Evolutionary conservation across 345 rosid genomes (phyloP), one percentile per base, ranked within the genome.

Genomic region (Durio zibethinus): DNA sequence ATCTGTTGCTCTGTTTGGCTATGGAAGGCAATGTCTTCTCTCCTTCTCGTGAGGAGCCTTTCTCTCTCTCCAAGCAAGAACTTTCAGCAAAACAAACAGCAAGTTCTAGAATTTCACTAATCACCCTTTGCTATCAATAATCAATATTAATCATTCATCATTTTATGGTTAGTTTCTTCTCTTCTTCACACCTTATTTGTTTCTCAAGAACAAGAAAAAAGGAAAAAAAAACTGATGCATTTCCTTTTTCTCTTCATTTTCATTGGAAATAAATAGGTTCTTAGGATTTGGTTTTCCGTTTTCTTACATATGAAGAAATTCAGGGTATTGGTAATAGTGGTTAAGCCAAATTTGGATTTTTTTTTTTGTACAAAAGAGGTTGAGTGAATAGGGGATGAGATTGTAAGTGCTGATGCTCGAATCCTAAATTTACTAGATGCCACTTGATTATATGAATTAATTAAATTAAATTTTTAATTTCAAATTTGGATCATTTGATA

Each of bases 81-180:
- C 65, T 76, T 57, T 72, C 83, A 71, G 14, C 18, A 15, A 20
- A 69, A 20, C 7, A 59, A 64, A 59, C 53, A 40, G 72, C 25
- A 70, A 40, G 29, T 21, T 47, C 40, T 16, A 10, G 20, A 5
- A 62, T 48, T 75, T 45, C 38, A 40, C 23, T 23, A 4, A 27
- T 74, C 42, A 54, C 36, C 25, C 20, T 16, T 70, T 27, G 2
- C 57, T 18, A 8, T 65, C 48, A 50, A 47, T n/a, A 48, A 31
- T 15, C 54, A 31, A 50, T 27, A 27, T 52, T 35, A 52, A 33
- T 52, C 75, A 50, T 38, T 62, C 52, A 21, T 18, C 71, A 36
- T 73, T 50, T 76, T 59, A 77, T 77, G 83, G 83, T 81, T 53
- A 76, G 83, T 80, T 16, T 71, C 66, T 56, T 43, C 36, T 76